A percentile compares a stretch with the other conserved stretches of the same genome.
Conservation (phyloP, 2,329 filamentous ascomycete genomes). For the Xylaria multiplex region DNA sequence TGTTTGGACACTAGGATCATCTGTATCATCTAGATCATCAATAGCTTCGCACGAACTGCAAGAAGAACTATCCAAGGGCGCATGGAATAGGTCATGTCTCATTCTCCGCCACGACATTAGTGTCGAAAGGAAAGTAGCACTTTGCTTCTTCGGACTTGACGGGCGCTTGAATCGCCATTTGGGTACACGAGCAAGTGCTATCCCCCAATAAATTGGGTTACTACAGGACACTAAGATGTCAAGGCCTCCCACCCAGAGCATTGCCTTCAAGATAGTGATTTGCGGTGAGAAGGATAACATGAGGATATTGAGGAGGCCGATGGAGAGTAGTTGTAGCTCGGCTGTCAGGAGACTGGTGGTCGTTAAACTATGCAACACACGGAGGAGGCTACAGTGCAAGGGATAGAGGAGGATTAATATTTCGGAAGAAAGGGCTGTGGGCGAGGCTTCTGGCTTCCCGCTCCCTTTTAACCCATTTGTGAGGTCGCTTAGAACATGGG, state of each 20-base stretch:
- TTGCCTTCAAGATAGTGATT: constrained; percentile 81
- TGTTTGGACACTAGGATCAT: constrained; percentile 31
- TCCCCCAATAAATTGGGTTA: constrained; percentile 81
- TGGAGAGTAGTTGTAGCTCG: constrained; percentile 87
- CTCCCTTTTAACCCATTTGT: constrained; percentile 44
- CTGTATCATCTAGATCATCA: constrained; percentile 47
- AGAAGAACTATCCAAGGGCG: constrained; percentile 47
- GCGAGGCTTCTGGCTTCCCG: constrained; percentile 33
- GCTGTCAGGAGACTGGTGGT: constrained; percentile 88
- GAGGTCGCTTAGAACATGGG: constrained; percentile 29
- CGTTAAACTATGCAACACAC: constrained; percentile 80
- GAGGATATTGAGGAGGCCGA: constrained; percentile 82
- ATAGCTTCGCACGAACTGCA: constrained; percentile 49
- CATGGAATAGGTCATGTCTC: constrained; percentile 52
- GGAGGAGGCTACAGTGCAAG: constrained; percentile 80
- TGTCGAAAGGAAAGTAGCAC: constrained; percentile 52
- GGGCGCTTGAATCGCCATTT: constrained; percentile 85
- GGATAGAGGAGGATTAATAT: constrained; percentile 77
- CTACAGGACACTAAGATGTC: constrained; percentile 77
- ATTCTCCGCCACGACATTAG: constrained; percentile 60
- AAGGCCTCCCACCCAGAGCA: constrained; percentile 87
- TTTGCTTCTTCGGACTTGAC: constrained; percentile 50
- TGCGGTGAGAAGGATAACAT: constrained; percentile 84
- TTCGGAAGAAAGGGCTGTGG: constrained; percentile 61
- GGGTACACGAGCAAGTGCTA: constrained; percentile 86